phyloP scores from a whole-genome alignment of 352 stramenopile species.

The Globisporangium nunn region DNA sequence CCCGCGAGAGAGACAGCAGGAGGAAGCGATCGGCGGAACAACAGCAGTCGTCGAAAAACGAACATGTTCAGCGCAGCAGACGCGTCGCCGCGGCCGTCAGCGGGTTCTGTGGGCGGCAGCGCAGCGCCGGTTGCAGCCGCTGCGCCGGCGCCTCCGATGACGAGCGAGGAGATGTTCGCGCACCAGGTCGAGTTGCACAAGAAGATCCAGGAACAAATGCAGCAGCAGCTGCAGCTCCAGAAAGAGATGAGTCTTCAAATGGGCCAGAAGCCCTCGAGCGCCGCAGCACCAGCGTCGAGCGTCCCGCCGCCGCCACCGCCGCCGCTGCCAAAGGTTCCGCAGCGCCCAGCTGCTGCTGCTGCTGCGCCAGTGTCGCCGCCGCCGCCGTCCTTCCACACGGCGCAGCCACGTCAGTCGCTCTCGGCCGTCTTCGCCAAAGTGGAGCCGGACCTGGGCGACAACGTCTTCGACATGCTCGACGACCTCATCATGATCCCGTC shows the following conservation, averaged over 20 bases:
- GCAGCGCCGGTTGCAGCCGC: neutral
- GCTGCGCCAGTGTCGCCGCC: conserved; percentile 11
- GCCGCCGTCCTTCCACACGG: conserved; percentile 14
- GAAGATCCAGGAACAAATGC: conserved; percentile 84
- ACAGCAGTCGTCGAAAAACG: neutral
- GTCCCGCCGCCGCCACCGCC: neutral
- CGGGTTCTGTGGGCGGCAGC: conserved; percentile 5
- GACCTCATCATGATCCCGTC: conserved; percentile 82
- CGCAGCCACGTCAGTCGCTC: conserved; percentile 30
- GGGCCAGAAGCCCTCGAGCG: conserved; percentile 16
- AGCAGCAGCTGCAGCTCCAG: conserved; percentile 79
- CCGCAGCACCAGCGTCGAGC: neutral
- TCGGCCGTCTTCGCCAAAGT: conserved; percentile 60
- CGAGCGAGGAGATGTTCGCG: conserved; percentile 67
- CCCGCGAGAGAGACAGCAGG: too few relatives aligned
- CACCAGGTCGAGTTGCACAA: conserved; percentile 79
- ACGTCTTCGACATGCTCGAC: conserved; percentile 86
- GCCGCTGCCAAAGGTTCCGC: conserved; percentile 1
- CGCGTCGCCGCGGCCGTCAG: neutral
- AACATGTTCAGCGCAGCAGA: neutral
- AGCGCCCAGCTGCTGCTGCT: neutral
- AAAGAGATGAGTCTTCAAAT: conserved; percentile 83
- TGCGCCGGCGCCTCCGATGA: conserved; percentile 34
- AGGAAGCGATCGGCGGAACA: neutral
- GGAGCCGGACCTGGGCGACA: conserved; percentile 75